phyloP scores from a whole-genome alignment of 2,329 filamentous ascomycete species.

The Neoscytalidium dimidiatum region DNA sequence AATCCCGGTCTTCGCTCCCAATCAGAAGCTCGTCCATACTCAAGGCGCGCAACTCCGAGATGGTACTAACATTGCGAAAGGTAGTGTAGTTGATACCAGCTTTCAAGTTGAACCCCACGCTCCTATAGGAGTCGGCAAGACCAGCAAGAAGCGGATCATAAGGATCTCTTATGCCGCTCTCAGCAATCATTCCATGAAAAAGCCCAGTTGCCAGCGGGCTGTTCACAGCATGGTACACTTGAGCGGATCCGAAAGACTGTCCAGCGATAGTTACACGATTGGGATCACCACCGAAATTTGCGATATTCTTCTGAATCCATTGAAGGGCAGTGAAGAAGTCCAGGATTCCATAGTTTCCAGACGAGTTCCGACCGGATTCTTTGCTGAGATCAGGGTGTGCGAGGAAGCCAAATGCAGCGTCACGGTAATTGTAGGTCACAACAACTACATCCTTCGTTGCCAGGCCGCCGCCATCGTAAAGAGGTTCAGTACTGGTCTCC shows the following conservation, averaged over 20 bases:
- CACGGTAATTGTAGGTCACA: slow-evolving; percentile 27
- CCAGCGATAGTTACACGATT: slow-evolving; percentile 42
- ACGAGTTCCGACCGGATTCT: slow-evolving; percentile 29
- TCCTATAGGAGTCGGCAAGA: not conserved
- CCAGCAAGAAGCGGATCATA: slow-evolving; percentile 24
- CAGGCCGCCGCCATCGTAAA: not conserved
- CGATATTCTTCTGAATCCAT: slow-evolving; percentile 43
- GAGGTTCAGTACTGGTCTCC: not conserved
- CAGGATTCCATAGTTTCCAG: slow-evolving; percentile 32
- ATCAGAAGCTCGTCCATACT: slow-evolving; percentile 9
- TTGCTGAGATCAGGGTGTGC: slow-evolving; percentile 23
- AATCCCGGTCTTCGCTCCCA: not conserved
- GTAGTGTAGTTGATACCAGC: slow-evolving; percentile 2
- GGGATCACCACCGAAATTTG: slow-evolving; percentile 37
- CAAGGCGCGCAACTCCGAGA: slow-evolving; percentile 15
- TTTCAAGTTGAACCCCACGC: not conserved
- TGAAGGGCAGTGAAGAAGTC: slow-evolving; percentile 35
- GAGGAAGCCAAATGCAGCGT: slow-evolving; percentile 25
- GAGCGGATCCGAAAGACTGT: slow-evolving; percentile 24
- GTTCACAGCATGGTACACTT: slow-evolving; percentile 30
- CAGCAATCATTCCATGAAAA: slow-evolving; percentile 29
- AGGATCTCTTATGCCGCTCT: slow-evolving; percentile 30
- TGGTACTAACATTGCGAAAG: slow-evolving; percentile 2
- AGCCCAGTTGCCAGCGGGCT: slow-evolving; percentile 28
- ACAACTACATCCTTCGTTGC: slow-evolving; percentile 14